phyloP scores from a whole-genome alignment of 1,139 yeast genomes.

The Pichia sp. region DNA sequence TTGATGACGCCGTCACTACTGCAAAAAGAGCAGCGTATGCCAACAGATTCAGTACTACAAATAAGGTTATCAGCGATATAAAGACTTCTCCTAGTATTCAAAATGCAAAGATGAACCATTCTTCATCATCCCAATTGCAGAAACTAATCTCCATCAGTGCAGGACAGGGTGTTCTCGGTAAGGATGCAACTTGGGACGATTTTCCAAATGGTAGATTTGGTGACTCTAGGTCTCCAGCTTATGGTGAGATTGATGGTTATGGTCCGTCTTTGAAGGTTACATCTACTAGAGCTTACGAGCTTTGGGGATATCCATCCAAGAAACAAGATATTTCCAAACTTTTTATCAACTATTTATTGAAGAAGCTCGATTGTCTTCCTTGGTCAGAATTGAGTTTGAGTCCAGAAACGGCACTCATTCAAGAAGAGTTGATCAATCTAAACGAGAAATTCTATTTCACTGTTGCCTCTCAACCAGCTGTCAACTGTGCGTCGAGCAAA shows the following conservation, averaged over 20 bases:
- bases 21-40: constrained; percentile 27
- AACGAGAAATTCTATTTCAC: constrained; percentile 77
- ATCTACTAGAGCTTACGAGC: constrained; percentile 56
- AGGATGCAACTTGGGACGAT: constrained; percentile 98
- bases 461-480: constrained; percentile 92
- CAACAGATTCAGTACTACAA: constrained; percentile 36
- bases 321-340: constrained; percentile 56
- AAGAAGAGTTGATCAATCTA: constrained; percentile 77
- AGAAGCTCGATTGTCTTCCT: constrained; percentile 72
- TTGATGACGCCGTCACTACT: constrained; percentile 24
- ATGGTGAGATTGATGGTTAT: constrained; percentile 96
- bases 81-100: constrained; percentile 9
- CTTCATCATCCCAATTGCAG: constrained; percentile 36
- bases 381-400: constrained; percentile 86
- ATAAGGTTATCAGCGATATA: constrained; percentile 35
- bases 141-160: constrained; percentile 68
- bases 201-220: constrained; percentile 98
- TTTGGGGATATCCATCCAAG: constrained; percentile 82
- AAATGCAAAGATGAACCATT: constrained; percentile 12
- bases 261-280: constrained; percentile 85
- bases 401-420: constrained; percentile 87
- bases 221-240: constrained; percentile 94
- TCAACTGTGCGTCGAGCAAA: constrained; percentile 64
- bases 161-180: constrained; percentile 80
- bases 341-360: constrained; percentile 68